A percentile compares a stretch with the other conserved stretches of the same genome.
Conservation (phyloP, 352 stramenopile species). For the Globisporangium okanoganense region DNA sequence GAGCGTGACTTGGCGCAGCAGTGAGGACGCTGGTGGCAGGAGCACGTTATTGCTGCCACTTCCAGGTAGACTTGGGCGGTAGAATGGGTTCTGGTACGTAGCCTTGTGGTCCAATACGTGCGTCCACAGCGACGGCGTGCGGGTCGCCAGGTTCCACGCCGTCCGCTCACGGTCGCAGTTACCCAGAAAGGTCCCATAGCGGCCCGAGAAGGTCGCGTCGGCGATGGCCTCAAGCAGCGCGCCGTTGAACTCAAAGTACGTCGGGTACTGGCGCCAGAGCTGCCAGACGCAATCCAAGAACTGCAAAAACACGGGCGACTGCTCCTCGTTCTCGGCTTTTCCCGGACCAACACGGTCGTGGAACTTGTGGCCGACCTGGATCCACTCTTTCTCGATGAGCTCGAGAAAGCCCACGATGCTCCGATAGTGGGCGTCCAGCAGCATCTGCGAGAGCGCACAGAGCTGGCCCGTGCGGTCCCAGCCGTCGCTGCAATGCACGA, state of each 20-base stretch:
- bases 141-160: constrained; percentile 39
- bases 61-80: constrained; percentile 23
- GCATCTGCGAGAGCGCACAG: constrained; percentile 77
- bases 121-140: constrained; percentile 73
- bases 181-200: constrained; percentile 85
- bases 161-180: constrained; percentile 82
- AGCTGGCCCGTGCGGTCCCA: constrained; percentile 91
- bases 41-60: constrained; percentile 32
- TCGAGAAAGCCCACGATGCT: constrained; percentile 81
- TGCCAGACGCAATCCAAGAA: constrained; percentile 91
- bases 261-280: constrained; percentile 72
- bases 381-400: constrained; percentile 85
- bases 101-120: constrained; percentile 43
- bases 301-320: constrained; percentile 86
- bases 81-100: constrained; percentile 72
- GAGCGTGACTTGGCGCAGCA: constrained; percentile 71
- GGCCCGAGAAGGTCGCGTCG: constrained; percentile 66
- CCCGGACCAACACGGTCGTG: constrained; percentile 76
- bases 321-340: constrained; percentile 69
- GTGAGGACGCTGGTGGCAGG: constrained; percentile 42
- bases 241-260: constrained; percentile 84
- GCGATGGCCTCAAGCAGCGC: constrained; percentile 64
- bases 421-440: constrained; percentile 88
- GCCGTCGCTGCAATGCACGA: constrained; percentile 91
- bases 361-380: constrained; percentile 87